Percentiles rank a stretch among this genome's conserved stretches.
phyloP scores from a whole-genome alignment of 2,329 filamentous ascomycete genomes.

The Alternaria sp. region DNA sequence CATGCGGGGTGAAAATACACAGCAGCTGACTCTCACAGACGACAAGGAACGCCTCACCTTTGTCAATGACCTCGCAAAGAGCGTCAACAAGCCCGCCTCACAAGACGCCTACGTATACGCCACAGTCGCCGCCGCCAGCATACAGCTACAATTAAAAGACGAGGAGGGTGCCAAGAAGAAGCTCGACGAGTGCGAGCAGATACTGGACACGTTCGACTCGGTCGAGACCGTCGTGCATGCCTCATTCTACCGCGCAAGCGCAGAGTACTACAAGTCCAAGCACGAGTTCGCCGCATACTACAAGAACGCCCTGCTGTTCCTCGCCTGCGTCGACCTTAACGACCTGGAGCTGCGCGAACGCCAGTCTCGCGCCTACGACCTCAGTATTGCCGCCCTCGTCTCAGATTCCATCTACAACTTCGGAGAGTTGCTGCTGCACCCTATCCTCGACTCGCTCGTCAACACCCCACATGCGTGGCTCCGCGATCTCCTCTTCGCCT shows the following conservation, averaged over 20 bases:
- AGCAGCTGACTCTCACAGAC: constrained; percentile 61
- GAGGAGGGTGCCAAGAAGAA: constrained; percentile 84
- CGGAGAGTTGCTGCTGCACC: constrained; percentile 95
- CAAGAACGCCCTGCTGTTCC: constrained; percentile 95
- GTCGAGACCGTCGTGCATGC: constrained; percentile 96
- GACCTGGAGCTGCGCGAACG: constrained; percentile 77
- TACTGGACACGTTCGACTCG: constrained; percentile 89
- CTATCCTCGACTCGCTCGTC: constrained; percentile 85
- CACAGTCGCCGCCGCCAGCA: constrained; percentile 84
- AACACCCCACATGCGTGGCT: constrained; percentile 83
- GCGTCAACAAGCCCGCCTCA: constrained; percentile 89
- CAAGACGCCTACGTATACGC: constrained; percentile 97
- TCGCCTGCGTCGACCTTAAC: constrained; percentile 89
- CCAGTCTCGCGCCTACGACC: constrained; percentile 84
- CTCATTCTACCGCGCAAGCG: constrained; percentile 93
- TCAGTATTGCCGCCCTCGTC: constrained; percentile 88
- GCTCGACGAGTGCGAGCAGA: constrained; percentile 83
- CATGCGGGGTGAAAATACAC: not conserved
- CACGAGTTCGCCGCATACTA: constrained; percentile 96
- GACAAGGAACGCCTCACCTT: constrained; percentile 86
- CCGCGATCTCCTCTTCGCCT: constrained; percentile 93
- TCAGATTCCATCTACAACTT: constrained; percentile 99
- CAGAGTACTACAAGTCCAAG: constrained; percentile 91
- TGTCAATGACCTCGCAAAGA: constrained; percentile 79
- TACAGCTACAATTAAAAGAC: constrained; percentile 81